Evolutionary conservation across 73 alveolate genomes (phyloP).

Genomic region (Paramecium tetraurelia): DNA sequence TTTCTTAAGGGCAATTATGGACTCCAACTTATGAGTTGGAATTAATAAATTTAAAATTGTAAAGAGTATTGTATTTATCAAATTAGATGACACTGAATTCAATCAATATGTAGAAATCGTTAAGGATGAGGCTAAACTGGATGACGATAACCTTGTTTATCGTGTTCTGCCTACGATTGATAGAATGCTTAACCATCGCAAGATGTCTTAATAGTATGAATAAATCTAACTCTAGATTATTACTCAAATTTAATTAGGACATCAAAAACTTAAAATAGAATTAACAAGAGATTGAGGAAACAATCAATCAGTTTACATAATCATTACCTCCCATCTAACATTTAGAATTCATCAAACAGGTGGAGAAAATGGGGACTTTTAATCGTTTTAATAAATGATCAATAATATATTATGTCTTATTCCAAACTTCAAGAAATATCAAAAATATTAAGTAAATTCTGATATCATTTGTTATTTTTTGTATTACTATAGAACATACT

Average conservation of each 20-base stretch:
- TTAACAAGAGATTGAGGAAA: background rate
- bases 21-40: background rate
- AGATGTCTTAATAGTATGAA: background rate
- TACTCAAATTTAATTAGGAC: background rate
- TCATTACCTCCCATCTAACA: background rate
- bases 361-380: constrained; percentile 1
- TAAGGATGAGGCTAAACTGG: background rate
- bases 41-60: background rate
- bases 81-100: background rate
- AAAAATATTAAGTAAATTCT: background rate
- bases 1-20: constrained; percentile 36
- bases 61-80: background rate
- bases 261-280: background rate
- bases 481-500: background rate
- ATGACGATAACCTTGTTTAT: constrained; percentile 7
- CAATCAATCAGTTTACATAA: background rate
- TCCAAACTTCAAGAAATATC: background rate
- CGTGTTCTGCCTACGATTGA: background rate
- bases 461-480: background rate
- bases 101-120: constrained; percentile 10
- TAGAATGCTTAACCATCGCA: background rate
- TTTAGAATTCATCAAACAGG: background rate
- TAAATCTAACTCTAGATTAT: background rate
- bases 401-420: background rate
- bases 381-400: constrained; percentile 1